A percentile compares a stretch with the other conserved stretches of the same genome.
Conservation (phyloP, 2,329 filamentous ascomycete genomes). For the Sarocladium kiliense region DNA sequence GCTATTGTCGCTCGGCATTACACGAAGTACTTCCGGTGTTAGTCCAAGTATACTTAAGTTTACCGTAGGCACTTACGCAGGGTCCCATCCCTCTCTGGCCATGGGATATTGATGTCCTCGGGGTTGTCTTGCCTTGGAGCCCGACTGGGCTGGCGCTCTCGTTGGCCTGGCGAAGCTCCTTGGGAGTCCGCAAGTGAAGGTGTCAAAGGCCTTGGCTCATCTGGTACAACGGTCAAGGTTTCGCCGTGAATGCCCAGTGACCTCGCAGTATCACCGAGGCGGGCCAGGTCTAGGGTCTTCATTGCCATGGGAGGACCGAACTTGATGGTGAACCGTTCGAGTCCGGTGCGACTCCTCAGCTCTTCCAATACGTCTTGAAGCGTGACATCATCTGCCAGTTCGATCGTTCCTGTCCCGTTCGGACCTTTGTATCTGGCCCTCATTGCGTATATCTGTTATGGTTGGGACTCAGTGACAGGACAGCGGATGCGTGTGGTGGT, state of each 20-base stretch:
- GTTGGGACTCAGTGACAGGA: no score
- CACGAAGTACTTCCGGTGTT: slow-evolving; percentile 60
- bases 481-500: no score
- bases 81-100: slow-evolving; percentile 45
- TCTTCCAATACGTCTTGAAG: slow-evolving; percentile 55
- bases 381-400: slow-evolving; percentile 62
- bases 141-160: background rate
- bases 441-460: no score
- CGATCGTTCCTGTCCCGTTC: slow-evolving; percentile 64
- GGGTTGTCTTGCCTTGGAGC: slow-evolving; percentile 13
- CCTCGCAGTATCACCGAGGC: slow-evolving; percentile 34
- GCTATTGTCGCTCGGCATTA: slow-evolving; percentile 96
- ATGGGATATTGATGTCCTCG: slow-evolving; percentile 36
- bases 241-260: slow-evolving; percentile 44
- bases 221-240: slow-evolving; percentile 44
- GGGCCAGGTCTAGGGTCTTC: slow-evolving; percentile 55
- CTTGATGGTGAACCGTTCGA: slow-evolving; percentile 69
- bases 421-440: slow-evolving; percentile 72
- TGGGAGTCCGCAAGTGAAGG: background rate
- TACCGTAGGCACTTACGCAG: slow-evolving; percentile 33
- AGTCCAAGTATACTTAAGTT: background rate
- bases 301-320: slow-evolving; percentile 70
- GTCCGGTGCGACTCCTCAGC: slow-evolving; percentile 59
- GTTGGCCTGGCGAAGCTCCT: slow-evolving; percentile 5
- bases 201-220: slow-evolving; percentile 22